phyloP scores from a whole-genome alignment of 257 asterid species.

The Galeopsis tetrahit region DNA sequence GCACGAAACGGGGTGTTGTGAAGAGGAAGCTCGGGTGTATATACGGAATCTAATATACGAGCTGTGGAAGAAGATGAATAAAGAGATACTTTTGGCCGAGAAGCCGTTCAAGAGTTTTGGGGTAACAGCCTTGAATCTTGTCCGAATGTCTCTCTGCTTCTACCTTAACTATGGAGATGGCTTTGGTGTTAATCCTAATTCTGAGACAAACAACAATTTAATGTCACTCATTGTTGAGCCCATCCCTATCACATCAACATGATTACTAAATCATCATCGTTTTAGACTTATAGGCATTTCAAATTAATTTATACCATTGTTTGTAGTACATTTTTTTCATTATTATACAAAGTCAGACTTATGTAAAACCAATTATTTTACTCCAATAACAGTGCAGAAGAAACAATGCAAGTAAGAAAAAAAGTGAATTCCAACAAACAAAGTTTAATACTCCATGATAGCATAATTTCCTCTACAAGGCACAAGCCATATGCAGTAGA shows the following conservation, averaged over 20 bases:
- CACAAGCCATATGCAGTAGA: background rate
- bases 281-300: too few species aligned
- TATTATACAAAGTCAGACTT: too few species aligned
- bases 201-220: background rate
- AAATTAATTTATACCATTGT: background rate
- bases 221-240: background rate
- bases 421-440: background rate
- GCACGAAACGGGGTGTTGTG: background rate
- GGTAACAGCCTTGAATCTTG: background rate
- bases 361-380: too few species aligned
- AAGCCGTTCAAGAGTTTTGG: background rate
- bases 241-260: background rate
- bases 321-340: background rate
- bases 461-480: background rate
- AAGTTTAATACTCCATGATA: background rate
- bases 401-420: background rate
- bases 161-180: slow-evolving; percentile 3
- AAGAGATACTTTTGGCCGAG: background rate
- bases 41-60: background rate
- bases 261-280: background rate
- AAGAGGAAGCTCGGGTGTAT: background rate
- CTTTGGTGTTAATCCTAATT: background rate
- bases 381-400: too few species aligned
- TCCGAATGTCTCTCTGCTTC: slow-evolving; percentile 7
- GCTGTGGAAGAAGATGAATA: slow-evolving; percentile 7